Base-by-base conservation (phyloP, 2,329 filamentous ascomycete species). In the Botrytis tulipae region DNA sequence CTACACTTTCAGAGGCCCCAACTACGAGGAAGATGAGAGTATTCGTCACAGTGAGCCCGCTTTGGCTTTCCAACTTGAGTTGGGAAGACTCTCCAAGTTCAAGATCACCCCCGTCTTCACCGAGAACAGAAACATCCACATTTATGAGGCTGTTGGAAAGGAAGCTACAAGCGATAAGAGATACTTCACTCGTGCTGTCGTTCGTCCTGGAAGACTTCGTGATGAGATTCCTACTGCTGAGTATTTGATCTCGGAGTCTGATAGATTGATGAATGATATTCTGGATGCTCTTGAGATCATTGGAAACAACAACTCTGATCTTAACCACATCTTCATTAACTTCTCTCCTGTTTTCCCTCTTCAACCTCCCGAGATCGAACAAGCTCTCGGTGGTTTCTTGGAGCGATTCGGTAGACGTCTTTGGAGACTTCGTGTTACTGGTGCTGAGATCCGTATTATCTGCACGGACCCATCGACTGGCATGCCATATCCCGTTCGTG, bases 301-400 rank as follows among this genome's bases (percentile, higher is more conserved):
- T 81, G 96, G 96, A 81, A 98, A 97, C 88, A 98, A 98, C 86
- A 97, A 97, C 86, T 97, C 96, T 70, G 96, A 99, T 87, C 88
- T 99, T 82, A 99, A 99, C 87, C 96, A 99, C 86, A 96, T 99
- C 88, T 99, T 99, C 87, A 96, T 99, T 88, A 98, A 99, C 89
- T 99, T 99, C 86, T 96, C 94, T 0, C 94, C 95, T 16, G 93
- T 98, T 74, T 98, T 99, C 90, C 93, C 94, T 82, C 90, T 99
- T 67, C 88, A 94, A 80, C 95, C 96, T 5, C 86, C 90, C 74
- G 94, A 98, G 85, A 94, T 99, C 25, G 94, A 98, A 85, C 90
- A 97, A 83, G 95, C 94, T 44, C 90, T 99, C 37, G 94, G 92
- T 81, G 95, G 95, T 73, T 99, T 99, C 90, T 86, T 99, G 78